phyloP scores from a whole-genome alignment of 345 rosid species.

The Psidium friedrichsthalianum region DNA sequence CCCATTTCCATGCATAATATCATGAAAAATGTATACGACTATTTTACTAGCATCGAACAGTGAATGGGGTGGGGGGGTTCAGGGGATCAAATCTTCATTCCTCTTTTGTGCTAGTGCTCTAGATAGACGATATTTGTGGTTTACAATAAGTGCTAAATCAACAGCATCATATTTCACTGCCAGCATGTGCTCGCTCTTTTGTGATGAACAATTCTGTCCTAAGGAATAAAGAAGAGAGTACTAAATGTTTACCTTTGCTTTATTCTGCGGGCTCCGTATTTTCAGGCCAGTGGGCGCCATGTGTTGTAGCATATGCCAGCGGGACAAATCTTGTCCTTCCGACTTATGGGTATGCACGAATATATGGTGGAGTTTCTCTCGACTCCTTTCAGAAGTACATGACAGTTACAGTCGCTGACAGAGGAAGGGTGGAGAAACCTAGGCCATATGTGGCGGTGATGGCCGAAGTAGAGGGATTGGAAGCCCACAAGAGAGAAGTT shows the following conservation, averaged over 20 bases:
- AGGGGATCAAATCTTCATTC: too few species aligned
- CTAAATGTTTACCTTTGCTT: neutral
- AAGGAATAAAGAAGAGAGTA: neutral
- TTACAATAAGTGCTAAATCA: neutral
- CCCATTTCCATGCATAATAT: neutral
- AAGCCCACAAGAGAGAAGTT: conserved; percentile 87
- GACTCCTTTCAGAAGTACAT: conserved; percentile 85
- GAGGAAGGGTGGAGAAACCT: conserved; percentile 80
- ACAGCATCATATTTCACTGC: neutral
- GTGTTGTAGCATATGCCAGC: conserved; percentile 88
- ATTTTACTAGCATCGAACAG: too few species aligned
- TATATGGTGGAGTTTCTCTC: conserved; percentile 87
- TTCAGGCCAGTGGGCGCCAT: conserved; percentile 89
- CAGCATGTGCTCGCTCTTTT: neutral
- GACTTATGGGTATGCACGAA: conserved; percentile 80
- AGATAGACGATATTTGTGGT: neutral
- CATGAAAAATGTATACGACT: neutral
- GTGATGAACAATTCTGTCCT: neutral
- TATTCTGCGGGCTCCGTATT: conserved; percentile 52
- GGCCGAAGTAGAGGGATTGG: too few species aligned
- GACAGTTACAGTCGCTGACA: conserved; percentile 66
- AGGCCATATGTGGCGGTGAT: too few species aligned
- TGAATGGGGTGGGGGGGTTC: too few species aligned
- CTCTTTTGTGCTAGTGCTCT: too few species aligned
- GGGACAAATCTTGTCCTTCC: conserved; percentile 50